A percentile compares a stretch with the other conserved stretches of the same genome.
These are phyloP conservation scores for Hypoxylon sp. DNA, from an alignment of 2,329 filamentous ascomycete species.

Conservation along the genomic window DNA sequence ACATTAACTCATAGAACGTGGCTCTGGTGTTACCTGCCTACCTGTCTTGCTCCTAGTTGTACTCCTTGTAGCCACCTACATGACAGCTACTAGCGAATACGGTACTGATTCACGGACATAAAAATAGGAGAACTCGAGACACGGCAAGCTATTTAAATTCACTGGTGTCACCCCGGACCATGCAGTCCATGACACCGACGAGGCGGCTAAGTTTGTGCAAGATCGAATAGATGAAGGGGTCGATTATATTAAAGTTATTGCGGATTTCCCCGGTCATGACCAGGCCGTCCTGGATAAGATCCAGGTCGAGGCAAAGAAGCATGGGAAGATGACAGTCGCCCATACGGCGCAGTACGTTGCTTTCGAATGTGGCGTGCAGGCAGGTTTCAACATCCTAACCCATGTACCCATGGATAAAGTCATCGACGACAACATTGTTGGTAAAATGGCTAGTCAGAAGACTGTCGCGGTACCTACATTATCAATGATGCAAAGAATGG, in stretches of 20 bases:
- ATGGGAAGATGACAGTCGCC: slow-evolving; percentile 49
- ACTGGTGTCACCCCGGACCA: slow-evolving; percentile 25
- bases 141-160: slow-evolving; percentile 39
- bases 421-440: slow-evolving; percentile 44
- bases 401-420: slow-evolving; percentile 51
- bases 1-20: not conserved
- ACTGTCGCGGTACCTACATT: slow-evolving; percentile 52
- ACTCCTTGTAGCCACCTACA: not conserved
- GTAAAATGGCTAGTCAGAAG: slow-evolving; percentile 38
- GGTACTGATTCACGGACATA: slow-evolving; percentile 7
- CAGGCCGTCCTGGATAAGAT: slow-evolving; percentile 47
- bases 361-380: slow-evolving; percentile 48
- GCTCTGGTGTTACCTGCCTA: not conserved
- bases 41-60: not conserved
- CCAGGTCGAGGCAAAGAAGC: slow-evolving; percentile 44
- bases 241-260: slow-evolving; percentile 53
- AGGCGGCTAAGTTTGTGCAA: slow-evolving; percentile 41
- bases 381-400: slow-evolving; percentile 52
- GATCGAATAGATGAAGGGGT: slow-evolving; percentile 42
- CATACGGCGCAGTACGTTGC: slow-evolving; percentile 49
- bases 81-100: not conserved
- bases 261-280: slow-evolving; percentile 46
- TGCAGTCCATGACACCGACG: slow-evolving; percentile 38
- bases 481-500: slow-evolving; percentile 45
- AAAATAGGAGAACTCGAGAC: slow-evolving; percentile 38